phyloP scores from a whole-genome alignment of 2,329 filamentous ascomycete species.

The Colletotrichum noveboracense region DNA sequence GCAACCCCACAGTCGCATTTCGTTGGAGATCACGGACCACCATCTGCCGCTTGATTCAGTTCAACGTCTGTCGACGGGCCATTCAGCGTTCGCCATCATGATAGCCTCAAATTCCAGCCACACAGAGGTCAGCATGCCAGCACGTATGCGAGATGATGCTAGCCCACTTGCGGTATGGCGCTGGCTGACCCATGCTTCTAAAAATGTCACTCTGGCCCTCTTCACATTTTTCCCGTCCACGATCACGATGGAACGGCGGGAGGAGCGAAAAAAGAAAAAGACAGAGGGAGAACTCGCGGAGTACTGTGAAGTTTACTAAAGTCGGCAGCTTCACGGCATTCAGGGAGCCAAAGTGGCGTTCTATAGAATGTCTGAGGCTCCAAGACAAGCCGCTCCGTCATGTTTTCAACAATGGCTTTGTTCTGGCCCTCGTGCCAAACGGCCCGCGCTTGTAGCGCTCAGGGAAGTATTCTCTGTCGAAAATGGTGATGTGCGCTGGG shows the following conservation, averaged over 20 bases:
- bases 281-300: not conserved
- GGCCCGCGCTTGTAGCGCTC: not conserved
- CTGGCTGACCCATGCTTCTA: not conserved
- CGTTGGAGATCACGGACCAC: slow-evolving; percentile 12
- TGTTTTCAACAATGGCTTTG: not conserved
- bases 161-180: slow-evolving; percentile 4
- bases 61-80: slow-evolving; percentile 3
- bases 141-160: not conserved
- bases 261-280: not conserved
- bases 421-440: slow-evolving; percentile 1
- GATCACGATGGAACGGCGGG: not conserved
- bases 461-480: not conserved
- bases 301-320: not conserved
- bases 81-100: not conserved
- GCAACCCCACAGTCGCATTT: slow-evolving; percentile 8
- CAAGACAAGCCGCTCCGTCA: not conserved
- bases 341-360: not conserved
- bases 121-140: slow-evolving; percentile 1
- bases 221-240: not conserved
- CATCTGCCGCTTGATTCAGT: not conserved
- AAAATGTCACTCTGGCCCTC: slow-evolving; percentile 1
- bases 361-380: not conserved
- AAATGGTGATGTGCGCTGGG: not conserved
- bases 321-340: not conserved
- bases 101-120: slow-evolving; percentile 17